A percentile compares a stretch with the other conserved stretches of the same genome.
Evolutionary conservation across 805 yeast species (phyloP).

Genomic region (Torulaspora microellipsoides): DNA sequence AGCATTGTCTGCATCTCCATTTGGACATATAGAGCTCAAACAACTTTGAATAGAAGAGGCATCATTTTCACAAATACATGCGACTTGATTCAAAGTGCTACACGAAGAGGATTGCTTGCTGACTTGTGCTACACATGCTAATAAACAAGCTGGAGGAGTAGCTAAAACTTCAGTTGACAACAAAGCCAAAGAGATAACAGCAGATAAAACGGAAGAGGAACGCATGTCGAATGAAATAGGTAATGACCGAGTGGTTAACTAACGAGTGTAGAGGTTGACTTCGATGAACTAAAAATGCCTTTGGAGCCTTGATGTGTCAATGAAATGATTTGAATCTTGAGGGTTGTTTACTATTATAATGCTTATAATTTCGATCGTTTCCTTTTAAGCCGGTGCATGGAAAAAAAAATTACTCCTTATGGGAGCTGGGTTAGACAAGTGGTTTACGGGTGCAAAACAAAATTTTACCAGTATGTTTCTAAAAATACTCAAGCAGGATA

Average conservation of each 20-base stretch:
- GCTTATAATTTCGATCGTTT: no score
- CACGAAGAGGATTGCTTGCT: constrained; percentile 50
- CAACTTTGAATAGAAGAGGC: constrained; percentile 53
- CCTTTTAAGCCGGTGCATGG: no score
- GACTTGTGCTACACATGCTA: constrained; percentile 81
- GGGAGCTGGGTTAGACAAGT: no score
- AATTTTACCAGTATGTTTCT: no score
- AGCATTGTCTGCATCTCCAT: constrained; percentile 55
- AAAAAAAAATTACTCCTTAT: no score
- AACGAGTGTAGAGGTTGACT: constrained; percentile 1
- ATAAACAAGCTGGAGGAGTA: constrained; percentile 86
- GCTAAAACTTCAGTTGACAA: constrained; percentile 44
- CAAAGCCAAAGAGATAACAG: constrained; percentile 26
- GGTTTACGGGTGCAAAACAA: no score
- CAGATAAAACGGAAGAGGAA: constrained; percentile 25
- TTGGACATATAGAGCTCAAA: constrained; percentile 65
- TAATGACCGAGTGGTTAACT: constrained; percentile 25
- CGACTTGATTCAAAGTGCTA: constrained; percentile 54
- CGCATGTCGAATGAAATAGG: constrained; percentile 30
- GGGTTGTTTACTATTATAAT: no score
- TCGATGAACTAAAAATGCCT: neutral
- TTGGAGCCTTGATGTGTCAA: no score
- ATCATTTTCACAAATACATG: constrained; percentile 64
- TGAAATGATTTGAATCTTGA: no score
- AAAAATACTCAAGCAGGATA: no score